Percentiles rank a stretch among this genome's conserved stretches.
Conservation (phyloP, 2,329 filamentous ascomycete genomes). For the Neodidymelliopsis sp. region DNA sequence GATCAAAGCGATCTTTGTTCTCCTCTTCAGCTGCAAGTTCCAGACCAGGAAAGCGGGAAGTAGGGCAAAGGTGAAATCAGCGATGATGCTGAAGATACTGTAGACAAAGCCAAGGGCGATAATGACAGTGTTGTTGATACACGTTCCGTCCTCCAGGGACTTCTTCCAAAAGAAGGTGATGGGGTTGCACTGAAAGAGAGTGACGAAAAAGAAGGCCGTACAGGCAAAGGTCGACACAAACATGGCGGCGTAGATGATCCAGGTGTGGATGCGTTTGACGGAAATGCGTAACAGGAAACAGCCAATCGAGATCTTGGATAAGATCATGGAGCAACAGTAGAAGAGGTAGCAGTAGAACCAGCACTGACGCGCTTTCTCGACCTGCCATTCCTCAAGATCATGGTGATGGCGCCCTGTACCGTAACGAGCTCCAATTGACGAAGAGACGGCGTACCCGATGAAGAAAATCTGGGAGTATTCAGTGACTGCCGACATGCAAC, state of each 20-base stretch:
- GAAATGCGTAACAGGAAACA: slow-evolving; percentile 44
- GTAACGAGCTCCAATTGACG: slow-evolving; percentile 37
- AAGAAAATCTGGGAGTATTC: slow-evolving; percentile 31
- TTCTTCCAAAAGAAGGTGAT: slow-evolving; percentile 59
- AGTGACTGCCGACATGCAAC: neutral
- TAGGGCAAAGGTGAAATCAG: slow-evolving; percentile 59
- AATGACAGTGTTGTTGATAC: slow-evolving; percentile 52
- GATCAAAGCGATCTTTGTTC: slow-evolving; percentile 59
- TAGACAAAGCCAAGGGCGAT: slow-evolving; percentile 55
- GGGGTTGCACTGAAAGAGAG: slow-evolving; percentile 60
- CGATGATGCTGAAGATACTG: slow-evolving; percentile 55
- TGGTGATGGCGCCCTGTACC: slow-evolving; percentile 42
- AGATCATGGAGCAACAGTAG: slow-evolving; percentile 43
- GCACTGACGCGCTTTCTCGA: slow-evolving; percentile 36
- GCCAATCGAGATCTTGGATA: slow-evolving; percentile 45
- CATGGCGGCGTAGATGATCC: slow-evolving; percentile 51
- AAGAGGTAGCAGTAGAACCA: slow-evolving; percentile 48
- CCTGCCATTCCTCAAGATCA: slow-evolving; percentile 29
- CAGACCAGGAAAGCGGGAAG: slow-evolving; percentile 61
- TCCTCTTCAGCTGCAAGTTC: slow-evolving; percentile 58
- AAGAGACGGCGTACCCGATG: slow-evolving; percentile 34
- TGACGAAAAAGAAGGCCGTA: slow-evolving; percentile 54
- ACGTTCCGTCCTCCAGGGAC: slow-evolving; percentile 46
- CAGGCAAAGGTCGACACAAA: slow-evolving; percentile 47
- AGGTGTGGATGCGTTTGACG: slow-evolving; percentile 38